Conservation (phyloP, 2,329 filamentous ascomycete species). For the Alternaria gaisen region DNA sequence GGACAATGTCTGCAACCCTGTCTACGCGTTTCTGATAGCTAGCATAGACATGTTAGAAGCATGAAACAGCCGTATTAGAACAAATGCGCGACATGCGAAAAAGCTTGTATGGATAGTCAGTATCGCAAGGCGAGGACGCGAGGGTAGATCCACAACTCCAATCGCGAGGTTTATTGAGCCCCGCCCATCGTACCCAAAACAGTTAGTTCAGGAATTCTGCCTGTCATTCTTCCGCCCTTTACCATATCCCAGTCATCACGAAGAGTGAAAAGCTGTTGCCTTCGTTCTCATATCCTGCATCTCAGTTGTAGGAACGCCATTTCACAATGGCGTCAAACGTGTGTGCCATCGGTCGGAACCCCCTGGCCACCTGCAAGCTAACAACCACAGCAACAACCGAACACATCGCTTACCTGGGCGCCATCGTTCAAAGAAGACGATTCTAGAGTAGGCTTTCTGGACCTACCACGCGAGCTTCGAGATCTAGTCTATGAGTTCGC, state of each 20-base stretch:
- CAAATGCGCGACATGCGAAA: neutral
- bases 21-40: no score
- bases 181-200: neutral
- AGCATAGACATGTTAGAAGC: no score
- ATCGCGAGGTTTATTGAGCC: neutral
- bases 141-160: neutral
- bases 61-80: neutral
- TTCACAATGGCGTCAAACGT: neutral
- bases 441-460: constrained; percentile 33
- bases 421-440: constrained; percentile 30
- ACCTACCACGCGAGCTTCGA: constrained; percentile 45
- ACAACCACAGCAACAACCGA: constrained; percentile 12
- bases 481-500: constrained; percentile 38
- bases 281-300: neutral
- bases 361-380: constrained; percentile 1
- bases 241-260: neutral
- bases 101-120: neutral
- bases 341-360: neutral
- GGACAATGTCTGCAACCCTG: no score
- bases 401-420: constrained; percentile 25
- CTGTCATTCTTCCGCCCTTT: neutral
- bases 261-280: neutral
- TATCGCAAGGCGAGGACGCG: neutral
- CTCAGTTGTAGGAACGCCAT: neutral
- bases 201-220: neutral